Conservation (phyloP, 495 filamentous ascomycete genomes). For the Podospora anserina region DNA sequence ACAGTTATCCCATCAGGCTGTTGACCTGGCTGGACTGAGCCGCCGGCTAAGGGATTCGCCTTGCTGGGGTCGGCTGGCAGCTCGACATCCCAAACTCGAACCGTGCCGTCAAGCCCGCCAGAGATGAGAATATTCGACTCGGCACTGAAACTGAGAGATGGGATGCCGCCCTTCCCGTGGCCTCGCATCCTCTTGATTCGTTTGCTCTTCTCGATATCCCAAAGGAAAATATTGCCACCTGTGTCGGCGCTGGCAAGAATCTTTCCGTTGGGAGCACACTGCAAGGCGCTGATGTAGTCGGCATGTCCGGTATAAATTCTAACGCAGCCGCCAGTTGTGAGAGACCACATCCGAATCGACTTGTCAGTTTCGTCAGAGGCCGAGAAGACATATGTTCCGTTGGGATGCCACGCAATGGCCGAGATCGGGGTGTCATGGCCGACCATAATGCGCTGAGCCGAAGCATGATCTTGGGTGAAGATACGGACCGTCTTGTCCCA, state of each 20-base stretch:
- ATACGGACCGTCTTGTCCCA: conserved; percentile 87
- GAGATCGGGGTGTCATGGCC: conserved; percentile 91
- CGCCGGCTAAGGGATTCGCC: conserved; percentile 32
- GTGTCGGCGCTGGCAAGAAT: conserved; percentile 84
- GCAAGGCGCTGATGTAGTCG: conserved; percentile 74
- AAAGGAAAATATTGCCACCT: conserved; percentile 81
- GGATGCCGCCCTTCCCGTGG: conserved; percentile 90
- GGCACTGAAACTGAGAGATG: conserved; percentile 84
- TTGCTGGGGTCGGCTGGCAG: conserved; percentile 52
- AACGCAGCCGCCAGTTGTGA: conserved; percentile 77
- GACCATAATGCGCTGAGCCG: conserved; percentile 80
- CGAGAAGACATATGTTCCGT: conserved; percentile 88
- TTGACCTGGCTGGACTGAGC: conserved; percentile 49
- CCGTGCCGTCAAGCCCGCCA: conserved; percentile 86
- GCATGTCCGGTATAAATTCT: conserved; percentile 90
- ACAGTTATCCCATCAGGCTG: conserved; percentile 54
- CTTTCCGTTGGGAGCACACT: conserved; percentile 82
- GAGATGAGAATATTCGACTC: conserved; percentile 86
- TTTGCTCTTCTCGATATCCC: conserved; percentile 81
- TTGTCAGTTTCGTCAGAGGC: conserved; percentile 75
- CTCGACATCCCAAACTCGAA: conserved; percentile 89
- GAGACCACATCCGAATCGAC: conserved; percentile 95
- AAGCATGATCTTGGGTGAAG: conserved; percentile 87
- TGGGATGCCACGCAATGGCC: conserved; percentile 83
- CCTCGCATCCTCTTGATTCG: conserved; percentile 89